Base-by-base conservation (phyloP, 2,329 filamentous ascomycete species). In the Orbilia ellipsospora region DNA sequence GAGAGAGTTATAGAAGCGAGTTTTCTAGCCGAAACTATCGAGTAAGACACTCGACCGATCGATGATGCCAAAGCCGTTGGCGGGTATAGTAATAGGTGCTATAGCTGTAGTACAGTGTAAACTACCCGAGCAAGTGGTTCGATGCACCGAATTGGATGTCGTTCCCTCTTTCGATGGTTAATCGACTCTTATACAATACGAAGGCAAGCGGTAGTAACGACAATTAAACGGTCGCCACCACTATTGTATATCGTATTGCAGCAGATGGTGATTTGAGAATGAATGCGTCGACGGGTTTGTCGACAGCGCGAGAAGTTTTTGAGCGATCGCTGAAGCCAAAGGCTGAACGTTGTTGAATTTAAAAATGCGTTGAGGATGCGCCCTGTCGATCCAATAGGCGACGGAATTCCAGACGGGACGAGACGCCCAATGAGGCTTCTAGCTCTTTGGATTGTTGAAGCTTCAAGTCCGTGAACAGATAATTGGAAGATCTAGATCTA, bases 341-440 rank as follows among this genome's bases (percentile, higher is more conserved):
- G 5, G 10, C 5, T 13, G 5, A n/a, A 48, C 1, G 20, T 44
- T 67, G n/a, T 55, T 44, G 64, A n/a, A 18, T 48, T 48, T 4
- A 18, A 48, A 48, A 16, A 56, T 70, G 66, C 51, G 59, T 63
- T 57, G 66, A 57, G 57, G 40, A 61, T 56, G 44, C 18, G 50
- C 57, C 66, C 66, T 70, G 57, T 56, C 66, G 66, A 70, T 70
- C 65, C 8, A 28, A 55, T n/a, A 36, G n/a, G 28, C 54, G 28
- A n/a, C 28, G 23, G 13, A 13, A 15, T 10, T 61, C 57, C 28
- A 18, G 42, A 36, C n/a, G 13, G 13, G 26, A 45, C 36, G 60
- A 63, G 60, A 36, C 10, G 31, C 23, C 23, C 23, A 23, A 23
- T 23, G 23, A 23, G 2, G 23, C 23, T 23, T 23, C 23, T 18